These are phyloP conservation scores for Ulvella scutata DNA, from an alignment of 139 green algal species.

Conservation along the genomic window DNA sequence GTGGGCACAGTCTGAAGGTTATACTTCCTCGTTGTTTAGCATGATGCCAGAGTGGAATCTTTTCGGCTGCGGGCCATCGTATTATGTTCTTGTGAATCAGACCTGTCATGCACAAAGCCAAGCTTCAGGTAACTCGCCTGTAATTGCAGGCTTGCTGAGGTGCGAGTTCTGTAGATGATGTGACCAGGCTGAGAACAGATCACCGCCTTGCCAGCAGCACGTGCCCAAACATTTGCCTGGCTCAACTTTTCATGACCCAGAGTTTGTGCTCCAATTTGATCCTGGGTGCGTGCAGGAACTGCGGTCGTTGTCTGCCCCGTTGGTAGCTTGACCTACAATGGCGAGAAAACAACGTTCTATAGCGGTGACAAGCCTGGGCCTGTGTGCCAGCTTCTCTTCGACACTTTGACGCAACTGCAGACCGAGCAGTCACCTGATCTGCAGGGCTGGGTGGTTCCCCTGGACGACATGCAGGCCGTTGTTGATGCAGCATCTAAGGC, in stretches of 20 bases:
- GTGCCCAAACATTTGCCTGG: no score
- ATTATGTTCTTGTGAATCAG: no score
- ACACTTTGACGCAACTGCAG: background rate
- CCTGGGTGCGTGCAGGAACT: slow-evolving; percentile 43
- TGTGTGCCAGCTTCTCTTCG: background rate
- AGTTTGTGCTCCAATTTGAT: no score
- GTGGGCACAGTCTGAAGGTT: background rate
- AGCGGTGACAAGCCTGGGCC: background rate
- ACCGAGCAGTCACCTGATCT: background rate
- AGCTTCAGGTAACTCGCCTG: background rate
- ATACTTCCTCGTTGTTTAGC: background rate
- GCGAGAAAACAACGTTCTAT: slow-evolving; percentile 1
- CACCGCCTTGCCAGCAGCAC: background rate
- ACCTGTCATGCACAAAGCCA: background rate
- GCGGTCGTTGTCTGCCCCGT: slow-evolving; percentile 91
- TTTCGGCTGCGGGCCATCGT: no score
- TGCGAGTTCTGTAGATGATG: background rate
- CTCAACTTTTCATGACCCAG: no score
- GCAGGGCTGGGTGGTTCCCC: background rate
- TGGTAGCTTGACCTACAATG: slow-evolving; percentile 77
- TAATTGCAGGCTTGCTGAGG: background rate
- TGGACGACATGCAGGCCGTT: background rate
- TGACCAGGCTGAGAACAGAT: background rate
- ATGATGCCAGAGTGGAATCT: no score
- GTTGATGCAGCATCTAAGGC: background rate